These are phyloP conservation scores for Cenchrus purpureus DNA, from an alignment of 176 grass and related monocot species.

Conservation along the genomic window DNA sequence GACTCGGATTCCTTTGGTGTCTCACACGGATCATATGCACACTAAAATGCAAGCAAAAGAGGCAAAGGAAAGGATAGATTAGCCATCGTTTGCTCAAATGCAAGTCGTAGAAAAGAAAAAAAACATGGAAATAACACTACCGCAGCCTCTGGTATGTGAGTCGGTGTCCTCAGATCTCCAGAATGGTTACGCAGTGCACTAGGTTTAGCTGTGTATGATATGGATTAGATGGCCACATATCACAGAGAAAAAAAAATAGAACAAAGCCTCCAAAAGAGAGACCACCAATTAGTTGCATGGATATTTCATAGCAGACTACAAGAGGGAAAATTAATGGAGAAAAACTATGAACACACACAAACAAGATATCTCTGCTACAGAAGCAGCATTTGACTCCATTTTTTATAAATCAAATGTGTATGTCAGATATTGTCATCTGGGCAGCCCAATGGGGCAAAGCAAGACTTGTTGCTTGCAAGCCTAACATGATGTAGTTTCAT, in stretches of 20 bases:
- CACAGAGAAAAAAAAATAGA: constrained; percentile 41
- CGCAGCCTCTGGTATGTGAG: constrained; percentile 72
- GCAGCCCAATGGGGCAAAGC: constrained; percentile 27
- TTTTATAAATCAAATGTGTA: constrained; percentile 14
- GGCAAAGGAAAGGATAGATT: constrained; percentile 13
- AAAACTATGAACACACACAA: neutral
- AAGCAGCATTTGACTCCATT: constrained; percentile 17
- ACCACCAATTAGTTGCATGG: neutral
- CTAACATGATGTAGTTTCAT: constrained; percentile 26
- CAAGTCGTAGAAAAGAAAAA: constrained; percentile 30
- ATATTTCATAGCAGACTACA: constrained; percentile 6
- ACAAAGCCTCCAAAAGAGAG: constrained; percentile 25
- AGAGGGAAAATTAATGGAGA: neutral
- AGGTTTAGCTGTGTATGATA: constrained; percentile 76
- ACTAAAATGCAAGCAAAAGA: constrained; percentile 55
- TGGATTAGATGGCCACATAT: constrained; percentile 25
- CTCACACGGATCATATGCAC: constrained; percentile 88
- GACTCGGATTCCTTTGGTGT: constrained; percentile 99
- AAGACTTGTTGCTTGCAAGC: neutral
- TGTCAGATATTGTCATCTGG: constrained; percentile 23
- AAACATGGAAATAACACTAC: constrained; percentile 48
- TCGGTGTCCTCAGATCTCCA: constrained; percentile 80
- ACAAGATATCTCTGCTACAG: constrained; percentile 28
- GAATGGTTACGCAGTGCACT: constrained; percentile 65
- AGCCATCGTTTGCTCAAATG: constrained; percentile 33